A percentile compares a stretch with the other conserved stretches of the same genome.
Evolutionary conservation across 225 moss, liverwort and hornwort genomes (phyloP).

Genomic region (Neckera pumila): DNA sequence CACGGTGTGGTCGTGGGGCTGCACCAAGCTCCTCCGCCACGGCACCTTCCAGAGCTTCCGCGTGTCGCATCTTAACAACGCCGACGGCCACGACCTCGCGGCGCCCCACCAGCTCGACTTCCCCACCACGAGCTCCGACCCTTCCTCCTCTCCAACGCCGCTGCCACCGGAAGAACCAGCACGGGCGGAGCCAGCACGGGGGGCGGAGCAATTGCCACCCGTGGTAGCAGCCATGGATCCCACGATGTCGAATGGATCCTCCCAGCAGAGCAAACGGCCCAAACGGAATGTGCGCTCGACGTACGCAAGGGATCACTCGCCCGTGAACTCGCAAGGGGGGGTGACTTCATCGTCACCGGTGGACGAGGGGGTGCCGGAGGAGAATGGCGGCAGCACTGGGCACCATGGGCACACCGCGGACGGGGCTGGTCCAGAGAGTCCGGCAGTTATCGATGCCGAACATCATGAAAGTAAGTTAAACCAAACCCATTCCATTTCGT

Average conservation of each 20-base stretch:
- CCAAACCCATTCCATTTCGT: background rate
- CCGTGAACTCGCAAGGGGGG: conserved; percentile 28
- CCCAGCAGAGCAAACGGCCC: conserved; percentile 21
- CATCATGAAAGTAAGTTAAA: conserved; percentile 2
- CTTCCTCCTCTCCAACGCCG: background rate
- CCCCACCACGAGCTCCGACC: background rate
- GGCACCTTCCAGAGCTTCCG: conserved; percentile 26
- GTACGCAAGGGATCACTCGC: conserved; percentile 12
- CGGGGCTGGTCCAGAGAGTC: conserved; percentile 7
- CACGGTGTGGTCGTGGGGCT: conserved; percentile 43
- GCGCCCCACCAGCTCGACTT: conserved; percentile 27
- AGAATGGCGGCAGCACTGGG: conserved; percentile 17
- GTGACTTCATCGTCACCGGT: conserved; percentile 31
- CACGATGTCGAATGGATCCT: conserved; percentile 30
- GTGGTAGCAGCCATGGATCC: background rate
- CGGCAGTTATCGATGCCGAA: conserved; percentile 44
- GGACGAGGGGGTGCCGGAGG: conserved; percentile 10
- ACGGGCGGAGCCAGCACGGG: background rate
- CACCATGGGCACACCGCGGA: background rate
- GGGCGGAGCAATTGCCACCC: background rate
- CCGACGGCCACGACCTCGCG: conserved; percentile 20
- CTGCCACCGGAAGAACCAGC: background rate
- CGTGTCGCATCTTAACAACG: conserved; percentile 16
- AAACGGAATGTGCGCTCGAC: conserved; percentile 21
- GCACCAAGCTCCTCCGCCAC: conserved; percentile 27